Evolutionary conservation across 495 filamentous ascomycete species (phyloP), one percentile per base, ranked within the genome.

Genomic region (Hypoxylon fuscum): DNA sequence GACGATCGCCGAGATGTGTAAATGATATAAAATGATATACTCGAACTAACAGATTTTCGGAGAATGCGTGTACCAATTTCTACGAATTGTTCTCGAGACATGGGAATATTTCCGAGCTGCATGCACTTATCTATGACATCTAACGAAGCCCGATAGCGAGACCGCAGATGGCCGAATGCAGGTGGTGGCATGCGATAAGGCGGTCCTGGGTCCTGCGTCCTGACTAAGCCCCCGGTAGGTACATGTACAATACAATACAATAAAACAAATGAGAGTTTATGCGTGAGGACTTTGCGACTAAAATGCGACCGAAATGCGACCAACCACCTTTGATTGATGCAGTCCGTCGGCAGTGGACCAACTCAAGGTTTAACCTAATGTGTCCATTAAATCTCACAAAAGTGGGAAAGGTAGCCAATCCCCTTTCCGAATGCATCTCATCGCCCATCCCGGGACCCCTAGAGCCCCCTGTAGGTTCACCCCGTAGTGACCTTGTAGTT

Each of bases 351-450:
- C 20, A 12, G 29, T 41, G 11, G 40, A 9, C 20, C 44, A 40
- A 35, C 59, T 55, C 50, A 59, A 65, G 62, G 55, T 59, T 59
- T 20, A 58, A 41, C 38, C 37, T 64, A 57, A 52, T 53, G 18
- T 46, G 38, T 21, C 27, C 58, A 57, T 47, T 53, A 29, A 57
- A 52, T 46, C 29, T 48, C 18, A 42, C n/a, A 40, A 37, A 46
- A 64, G 17, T 44, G 22, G 34, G 35, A 53, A 25, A 25, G n/a
- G n/a, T n/a, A 25, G 43, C 57, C 63, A 66, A 61, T 66, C 63
- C 52, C 62, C 52, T 66, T 66, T 66, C 48, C 46, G 51, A n/a
- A 66, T 61, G 62, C 53, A 61, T 57, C 57, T 57, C 56, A 61
- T 66, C 57, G 47, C 44, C 42, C 14, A 42, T 45, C 56, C 52